phyloP scores from a whole-genome alignment of 2,329 filamentous ascomycete genomes.

The Exophiala viscosa region DNA sequence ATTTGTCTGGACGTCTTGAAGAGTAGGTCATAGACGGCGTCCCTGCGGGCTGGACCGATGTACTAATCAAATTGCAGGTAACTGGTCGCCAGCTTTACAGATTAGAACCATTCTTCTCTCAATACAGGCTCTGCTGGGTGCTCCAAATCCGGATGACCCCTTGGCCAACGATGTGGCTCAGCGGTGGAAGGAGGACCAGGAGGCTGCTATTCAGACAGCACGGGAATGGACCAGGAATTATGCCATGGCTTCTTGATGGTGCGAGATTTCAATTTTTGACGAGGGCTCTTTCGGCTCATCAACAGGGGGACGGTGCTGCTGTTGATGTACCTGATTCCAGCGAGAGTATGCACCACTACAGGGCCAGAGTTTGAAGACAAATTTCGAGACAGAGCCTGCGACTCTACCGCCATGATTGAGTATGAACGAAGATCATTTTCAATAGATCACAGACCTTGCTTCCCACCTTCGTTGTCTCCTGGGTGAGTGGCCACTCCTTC shows the following conservation, averaged over 20 bases:
- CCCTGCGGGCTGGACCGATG: neutral
- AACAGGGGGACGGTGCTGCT: neutral
- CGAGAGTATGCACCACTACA: neutral
- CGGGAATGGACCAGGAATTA: slow-evolving; percentile 74
- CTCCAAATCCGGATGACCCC: slow-evolving; percentile 97
- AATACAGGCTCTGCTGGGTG: slow-evolving; percentile 92
- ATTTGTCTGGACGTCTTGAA: slow-evolving; percentile 98
- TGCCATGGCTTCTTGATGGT: slow-evolving; percentile 53
- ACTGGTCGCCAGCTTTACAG: slow-evolving; percentile 97
- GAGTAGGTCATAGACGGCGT: slow-evolving; percentile 56
- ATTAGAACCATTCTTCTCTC: slow-evolving; percentile 98
- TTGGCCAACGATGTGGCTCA: slow-evolving; percentile 96
- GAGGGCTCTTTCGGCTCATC: neutral
- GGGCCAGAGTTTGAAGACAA: slow-evolving; percentile 2
- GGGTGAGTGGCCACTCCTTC: neutral
- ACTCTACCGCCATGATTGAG: slow-evolving; percentile 12
- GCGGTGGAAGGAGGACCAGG: slow-evolving; percentile 95
- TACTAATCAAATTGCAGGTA: slow-evolving; percentile 56
- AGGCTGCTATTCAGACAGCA: slow-evolving; percentile 85
- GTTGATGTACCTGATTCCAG: neutral
- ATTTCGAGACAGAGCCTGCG: slow-evolving; percentile 1
- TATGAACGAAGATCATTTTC: slow-evolving; percentile 15
- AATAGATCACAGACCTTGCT: slow-evolving; percentile 15
- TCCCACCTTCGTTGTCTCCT: neutral
- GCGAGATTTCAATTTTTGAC: neutral